Evolutionary conservation across 495 filamentous ascomycete genomes (phyloP).

Genomic region (Lasiosphaeriaceae sp.): DNA sequence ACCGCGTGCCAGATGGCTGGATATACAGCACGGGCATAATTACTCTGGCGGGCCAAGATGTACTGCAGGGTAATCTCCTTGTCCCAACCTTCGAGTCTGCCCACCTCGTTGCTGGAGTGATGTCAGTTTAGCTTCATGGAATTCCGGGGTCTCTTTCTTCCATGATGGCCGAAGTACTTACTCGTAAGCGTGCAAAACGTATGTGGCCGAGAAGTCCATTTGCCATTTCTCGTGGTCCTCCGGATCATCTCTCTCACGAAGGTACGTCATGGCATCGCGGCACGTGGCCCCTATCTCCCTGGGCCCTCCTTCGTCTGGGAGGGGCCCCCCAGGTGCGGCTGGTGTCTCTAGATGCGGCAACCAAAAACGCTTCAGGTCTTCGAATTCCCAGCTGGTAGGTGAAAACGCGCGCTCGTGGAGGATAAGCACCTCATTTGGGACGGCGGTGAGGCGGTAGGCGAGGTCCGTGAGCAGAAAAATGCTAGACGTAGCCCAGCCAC

Average conservation of each 20-base stretch:
- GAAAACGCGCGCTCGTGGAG: slow-evolving; percentile 15
- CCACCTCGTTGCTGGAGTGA: neutral
- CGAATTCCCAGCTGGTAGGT: slow-evolving; percentile 17
- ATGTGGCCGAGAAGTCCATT: slow-evolving; percentile 24
- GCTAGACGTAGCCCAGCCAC: slow-evolving; percentile 16
- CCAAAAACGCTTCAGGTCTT: slow-evolving; percentile 5
- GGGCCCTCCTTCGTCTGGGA: neutral
- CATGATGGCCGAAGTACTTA: too few relatives aligned
- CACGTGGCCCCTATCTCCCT: slow-evolving; percentile 3
- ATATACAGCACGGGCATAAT: slow-evolving; percentile 23
- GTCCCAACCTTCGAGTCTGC: slow-evolving; percentile 10
- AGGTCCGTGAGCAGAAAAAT: slow-evolving; percentile 20
- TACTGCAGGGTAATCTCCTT: slow-evolving; percentile 16
- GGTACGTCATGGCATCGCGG: slow-evolving; percentile 13
- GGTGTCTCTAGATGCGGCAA: neutral
- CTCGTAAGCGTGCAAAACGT: slow-evolving; percentile 24
- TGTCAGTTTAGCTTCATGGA: too few relatives aligned
- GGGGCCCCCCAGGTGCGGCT: neutral
- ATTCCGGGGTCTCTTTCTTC: too few relatives aligned
- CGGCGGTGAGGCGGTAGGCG: slow-evolving; percentile 9
- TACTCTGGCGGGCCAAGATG: slow-evolving; percentile 18
- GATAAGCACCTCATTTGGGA: slow-evolving; percentile 18
- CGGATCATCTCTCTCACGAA: slow-evolving; percentile 6
- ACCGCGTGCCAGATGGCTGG: slow-evolving; percentile 21
- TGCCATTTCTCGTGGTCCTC: slow-evolving; percentile 11